Conservation (phyloP, 768 basidiomycete genomes). For the Suillus fuscotomentosus region DNA sequence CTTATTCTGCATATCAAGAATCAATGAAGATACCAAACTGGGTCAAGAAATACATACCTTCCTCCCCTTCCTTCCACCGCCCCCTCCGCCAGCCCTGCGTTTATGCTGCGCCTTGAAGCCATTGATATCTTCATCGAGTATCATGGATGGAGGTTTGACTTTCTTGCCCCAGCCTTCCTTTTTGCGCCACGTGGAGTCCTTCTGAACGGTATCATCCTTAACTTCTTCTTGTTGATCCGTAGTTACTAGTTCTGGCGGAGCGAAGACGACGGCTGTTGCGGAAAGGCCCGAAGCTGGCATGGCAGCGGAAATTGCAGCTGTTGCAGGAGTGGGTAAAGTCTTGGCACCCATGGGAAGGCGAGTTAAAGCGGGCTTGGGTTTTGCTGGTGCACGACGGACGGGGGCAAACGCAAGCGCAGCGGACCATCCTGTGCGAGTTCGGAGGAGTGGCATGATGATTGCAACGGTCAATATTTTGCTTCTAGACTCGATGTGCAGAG, state of each 20-base stretch:
- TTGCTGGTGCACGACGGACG: slow-evolving; percentile 60
- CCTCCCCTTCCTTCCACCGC: slow-evolving; percentile 50
- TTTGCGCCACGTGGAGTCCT: slow-evolving; percentile 37
- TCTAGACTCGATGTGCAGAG: slow-evolving; percentile 36
- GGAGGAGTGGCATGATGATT: slow-evolving; percentile 30
- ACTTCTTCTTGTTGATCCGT: slow-evolving; percentile 24
- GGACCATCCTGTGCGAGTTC: slow-evolving; percentile 69
- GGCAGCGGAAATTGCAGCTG: slow-evolving; percentile 23
- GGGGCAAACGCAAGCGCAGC: slow-evolving; percentile 89
- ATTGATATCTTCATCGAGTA: slow-evolving; percentile 86
- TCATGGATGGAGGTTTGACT: slow-evolving; percentile 88
- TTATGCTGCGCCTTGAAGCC: slow-evolving; percentile 69
- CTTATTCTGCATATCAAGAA: slow-evolving; percentile 49
- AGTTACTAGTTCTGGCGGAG: slow-evolving; percentile 58
- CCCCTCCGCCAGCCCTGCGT: slow-evolving; percentile 52
- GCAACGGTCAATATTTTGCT: slow-evolving; percentile 37
- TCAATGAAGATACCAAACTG: slow-evolving; percentile 2
- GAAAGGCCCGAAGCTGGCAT: slow-evolving; percentile 35
- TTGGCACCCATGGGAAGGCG: slow-evolving; percentile 59
- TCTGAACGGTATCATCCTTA: slow-evolving; percentile 26
- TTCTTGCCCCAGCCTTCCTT: slow-evolving; percentile 81
- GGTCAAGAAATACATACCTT: slow-evolving; percentile 45
- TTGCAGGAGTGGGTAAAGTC: slow-evolving; percentile 32
- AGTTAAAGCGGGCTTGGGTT: slow-evolving; percentile 38
- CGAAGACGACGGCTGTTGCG: slow-evolving; percentile 66